phyloP scores from a whole-genome alignment of 768 basidiomycete species.

The Russula virescens region DNA sequence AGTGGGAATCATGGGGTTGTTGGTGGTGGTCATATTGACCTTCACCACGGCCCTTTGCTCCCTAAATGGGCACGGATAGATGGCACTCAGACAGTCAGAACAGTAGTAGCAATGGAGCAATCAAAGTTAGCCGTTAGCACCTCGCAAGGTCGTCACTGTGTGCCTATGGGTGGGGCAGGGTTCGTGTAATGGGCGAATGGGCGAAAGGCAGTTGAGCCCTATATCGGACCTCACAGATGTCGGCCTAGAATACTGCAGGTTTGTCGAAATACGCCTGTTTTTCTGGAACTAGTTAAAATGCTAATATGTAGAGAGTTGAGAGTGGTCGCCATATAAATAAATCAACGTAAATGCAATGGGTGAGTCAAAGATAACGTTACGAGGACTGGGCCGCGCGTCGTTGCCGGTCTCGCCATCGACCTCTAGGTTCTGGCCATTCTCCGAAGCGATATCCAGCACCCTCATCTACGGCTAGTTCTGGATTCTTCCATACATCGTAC shows the following conservation, averaged over 20 bases:
- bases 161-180: no score
- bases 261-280: not conserved
- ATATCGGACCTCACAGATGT: not conserved
- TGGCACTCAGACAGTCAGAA: no score
- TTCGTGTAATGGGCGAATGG: no score
- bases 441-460: slow-evolving; percentile 14
- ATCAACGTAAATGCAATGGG: not conserved
- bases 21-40: no score
- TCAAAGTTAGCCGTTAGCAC: no score
- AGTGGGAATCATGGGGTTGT: no score
- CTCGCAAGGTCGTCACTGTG: no score
- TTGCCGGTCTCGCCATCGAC: not conserved
- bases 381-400: slow-evolving; percentile 8
- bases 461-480: slow-evolving; percentile 5
- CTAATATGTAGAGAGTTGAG: not conserved
- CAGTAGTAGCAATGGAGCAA: no score
- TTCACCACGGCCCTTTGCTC: no score
- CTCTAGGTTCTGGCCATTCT: slow-evolving; percentile 10
- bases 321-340: not conserved
- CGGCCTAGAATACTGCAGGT: no score
- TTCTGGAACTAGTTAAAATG: not conserved
- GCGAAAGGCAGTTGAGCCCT: no score
- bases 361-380: not conserved
- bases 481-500: slow-evolving; percentile 18
- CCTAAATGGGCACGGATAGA: no score